Percentiles rank a stretch among this genome's conserved stretches.
Evolutionary conservation across 331 rosid genomes (phyloP).

Genomic region (Arachis monticola): DNA sequence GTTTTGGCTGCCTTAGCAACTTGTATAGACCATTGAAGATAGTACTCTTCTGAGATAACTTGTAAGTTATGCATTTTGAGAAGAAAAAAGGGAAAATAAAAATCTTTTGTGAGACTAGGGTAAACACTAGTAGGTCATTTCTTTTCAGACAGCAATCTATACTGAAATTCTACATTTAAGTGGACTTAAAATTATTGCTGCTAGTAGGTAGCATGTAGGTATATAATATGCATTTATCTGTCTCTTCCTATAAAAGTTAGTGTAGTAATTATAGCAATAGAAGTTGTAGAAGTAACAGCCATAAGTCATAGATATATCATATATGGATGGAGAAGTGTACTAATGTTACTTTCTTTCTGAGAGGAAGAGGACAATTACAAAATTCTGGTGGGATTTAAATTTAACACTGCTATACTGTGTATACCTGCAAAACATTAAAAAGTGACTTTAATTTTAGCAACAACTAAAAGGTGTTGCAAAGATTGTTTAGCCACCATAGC

Average conservation of each 20-base stretch:
- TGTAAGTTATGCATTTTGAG: too few relatives aligned
- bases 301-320: neutral
- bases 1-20: neutral
- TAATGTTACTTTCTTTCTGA: neutral
- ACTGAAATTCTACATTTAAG: neutral
- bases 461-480: too few relatives aligned
- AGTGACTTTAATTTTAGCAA: too few relatives aligned
- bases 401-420: too few relatives aligned
- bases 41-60: too few relatives aligned
- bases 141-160: neutral
- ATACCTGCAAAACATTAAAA: too few relatives aligned
- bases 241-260: slow-evolving; percentile 3
- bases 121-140: neutral
- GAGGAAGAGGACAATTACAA: neutral
- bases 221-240: neutral
- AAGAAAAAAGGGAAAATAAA: neutral
- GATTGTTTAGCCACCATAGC: too few relatives aligned
- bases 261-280: slow-evolving; percentile 21
- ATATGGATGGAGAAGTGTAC: neutral
- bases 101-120: neutral
- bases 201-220: slow-evolving; percentile 6
- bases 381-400: too few relatives aligned
- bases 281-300: neutral
- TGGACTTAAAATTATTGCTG: neutral
- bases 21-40: neutral